These are phyloP conservation scores for Candida takata DNA, from an alignment of 805 yeast species.

Conservation along the genomic window DNA sequence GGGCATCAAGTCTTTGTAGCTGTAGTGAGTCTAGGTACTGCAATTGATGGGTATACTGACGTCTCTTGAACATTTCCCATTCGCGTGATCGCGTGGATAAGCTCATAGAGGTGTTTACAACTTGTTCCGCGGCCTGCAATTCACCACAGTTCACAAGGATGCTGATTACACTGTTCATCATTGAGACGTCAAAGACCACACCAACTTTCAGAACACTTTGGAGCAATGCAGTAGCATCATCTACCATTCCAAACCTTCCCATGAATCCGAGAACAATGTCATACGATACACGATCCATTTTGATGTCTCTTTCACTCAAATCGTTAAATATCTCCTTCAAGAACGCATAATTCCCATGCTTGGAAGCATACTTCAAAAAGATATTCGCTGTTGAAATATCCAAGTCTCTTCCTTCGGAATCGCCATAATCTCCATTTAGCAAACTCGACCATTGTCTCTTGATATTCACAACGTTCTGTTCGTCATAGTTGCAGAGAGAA, in stretches of 20 bases:
- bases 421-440: background rate
- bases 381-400: constrained; percentile 22
- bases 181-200: constrained; percentile 7
- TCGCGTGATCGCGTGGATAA: background rate
- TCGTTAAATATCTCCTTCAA: constrained; percentile 15
- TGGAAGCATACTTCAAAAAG: constrained; percentile 23
- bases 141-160: constrained; percentile 7
- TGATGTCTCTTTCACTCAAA: constrained; percentile 10
- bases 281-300: constrained; percentile 27
- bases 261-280: constrained; percentile 16
- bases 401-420: constrained; percentile 1
- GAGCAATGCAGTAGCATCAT: constrained; percentile 2
- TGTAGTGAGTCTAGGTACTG: constrained; percentile 9
- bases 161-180: constrained; percentile 5
- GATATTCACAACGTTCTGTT: constrained; percentile 2
- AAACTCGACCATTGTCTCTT: constrained; percentile 5
- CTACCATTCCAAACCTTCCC: constrained; percentile 5
- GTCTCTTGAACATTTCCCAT: constrained; percentile 2
- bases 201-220: constrained; percentile 5
- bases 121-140: constrained; percentile 4
- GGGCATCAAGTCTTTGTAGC: background rate
- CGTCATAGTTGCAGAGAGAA: constrained; percentile 12
- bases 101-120: background rate
- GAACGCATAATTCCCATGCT: constrained; percentile 9
- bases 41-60: constrained; percentile 4